Base-by-base conservation (phyloP, 805 yeast genomes). In the Suhomyces sp. region DNA sequence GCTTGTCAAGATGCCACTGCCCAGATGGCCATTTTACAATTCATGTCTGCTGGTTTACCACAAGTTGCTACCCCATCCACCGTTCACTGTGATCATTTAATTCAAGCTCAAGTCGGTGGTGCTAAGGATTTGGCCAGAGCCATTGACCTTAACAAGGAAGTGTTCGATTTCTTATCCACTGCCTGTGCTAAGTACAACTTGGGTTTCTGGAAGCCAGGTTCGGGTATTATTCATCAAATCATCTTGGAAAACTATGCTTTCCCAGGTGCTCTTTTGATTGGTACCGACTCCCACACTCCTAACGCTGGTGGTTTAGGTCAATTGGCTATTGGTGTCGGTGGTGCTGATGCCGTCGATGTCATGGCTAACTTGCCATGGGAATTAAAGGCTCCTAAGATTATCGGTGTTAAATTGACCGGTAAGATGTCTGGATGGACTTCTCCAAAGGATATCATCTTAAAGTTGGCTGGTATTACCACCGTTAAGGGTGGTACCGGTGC, bases 1-100 rank as follows among this genome's bases (percentile, higher is more conserved):
- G 97, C 97, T 32, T 88, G 95, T 84, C 98, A 90, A 74, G 98
- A 90, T 74, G 98, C 98, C 39, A 88, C 96, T 40, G 97, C 97
- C 39, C 98, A 90, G 74, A 90, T 90, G 98, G 96, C 97, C 38
- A 77, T 90, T 51, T 73, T 90, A 58, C 98, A 90, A 73, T 90
- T 90, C 66, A 88, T 88, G 95, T 84, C 95, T 43, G 95, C 95
- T 52, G 95, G 95, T 56, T 71, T 88, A 79, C 83, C 86, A 44
- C 76, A 79, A 58, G 95, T 90, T 34, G 95, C 95, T 38, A 91
- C 91, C 45, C 97, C 97, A 37, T 87, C 90, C 44, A 87, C 97
- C 31, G 95, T 91, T 41, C 98, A 90, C 72, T 90, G 98, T 77
- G 98, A 90, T 66, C 98, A 90, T 67, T 80, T 90, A 72, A 90